Conservation (phyloP, 176 grass and related monocot genomes). For the Triticum urartu region DNA sequence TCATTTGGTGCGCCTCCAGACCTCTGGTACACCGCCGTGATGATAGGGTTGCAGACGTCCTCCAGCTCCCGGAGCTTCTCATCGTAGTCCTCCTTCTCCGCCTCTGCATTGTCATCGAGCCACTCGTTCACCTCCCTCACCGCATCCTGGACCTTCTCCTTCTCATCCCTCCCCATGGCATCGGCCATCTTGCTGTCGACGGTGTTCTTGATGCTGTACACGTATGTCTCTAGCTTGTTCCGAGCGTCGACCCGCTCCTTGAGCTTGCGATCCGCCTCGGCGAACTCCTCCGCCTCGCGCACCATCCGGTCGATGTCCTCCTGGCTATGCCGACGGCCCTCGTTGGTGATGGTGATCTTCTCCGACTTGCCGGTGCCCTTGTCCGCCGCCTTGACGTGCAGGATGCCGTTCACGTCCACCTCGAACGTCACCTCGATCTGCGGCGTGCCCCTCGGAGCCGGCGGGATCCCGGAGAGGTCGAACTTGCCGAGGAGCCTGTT, state of each 20-base stretch:
- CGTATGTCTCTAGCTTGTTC: constrained; percentile 1
- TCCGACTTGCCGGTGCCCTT: constrained; percentile 14
- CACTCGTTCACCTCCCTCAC: background rate
- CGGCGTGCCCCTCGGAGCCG: constrained; percentile 1
- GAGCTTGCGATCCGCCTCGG: background rate
- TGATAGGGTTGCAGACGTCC: constrained; percentile 35
- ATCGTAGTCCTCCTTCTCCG: background rate
- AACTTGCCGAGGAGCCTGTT: constrained; percentile 4
- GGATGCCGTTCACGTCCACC: constrained; percentile 9
- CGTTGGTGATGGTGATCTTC: constrained; percentile 9
- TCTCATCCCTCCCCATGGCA: background rate
- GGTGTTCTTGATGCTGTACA: background rate
- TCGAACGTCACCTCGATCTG: constrained; percentile 8
- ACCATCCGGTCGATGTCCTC: constrained; percentile 6
- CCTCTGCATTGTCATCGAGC: background rate
- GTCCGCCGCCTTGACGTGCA: background rate
- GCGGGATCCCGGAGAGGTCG: background rate
- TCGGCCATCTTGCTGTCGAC: background rate
- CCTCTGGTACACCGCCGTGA: constrained; percentile 22
- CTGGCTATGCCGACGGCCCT: background rate
- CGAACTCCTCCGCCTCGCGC: constrained; percentile 7
- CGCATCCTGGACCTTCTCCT: background rate
- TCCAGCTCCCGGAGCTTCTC: constrained; percentile 45
- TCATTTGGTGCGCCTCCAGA: background rate
- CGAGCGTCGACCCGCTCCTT: background rate